Percentiles rank a stretch among this genome's conserved stretches.
Conservation (phyloP, 495 filamentous ascomycete species). For the Podospora pseudoanserina region DNA sequence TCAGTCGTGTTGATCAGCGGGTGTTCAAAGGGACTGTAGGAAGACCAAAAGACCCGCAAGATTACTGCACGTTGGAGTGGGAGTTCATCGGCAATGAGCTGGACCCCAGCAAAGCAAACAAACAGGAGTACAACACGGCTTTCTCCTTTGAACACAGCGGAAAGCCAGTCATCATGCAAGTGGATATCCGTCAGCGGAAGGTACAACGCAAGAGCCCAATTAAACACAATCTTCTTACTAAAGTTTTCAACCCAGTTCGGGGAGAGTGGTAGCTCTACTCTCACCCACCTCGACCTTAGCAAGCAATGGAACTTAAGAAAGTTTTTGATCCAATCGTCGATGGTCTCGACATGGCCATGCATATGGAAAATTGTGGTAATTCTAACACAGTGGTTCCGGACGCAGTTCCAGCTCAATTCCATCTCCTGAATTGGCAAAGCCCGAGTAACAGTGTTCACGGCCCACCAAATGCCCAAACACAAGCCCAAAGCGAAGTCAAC, state of each 20-base stretch:
- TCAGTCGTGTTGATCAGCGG: neutral
- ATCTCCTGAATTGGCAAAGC: neutral
- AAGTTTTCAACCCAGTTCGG: slow-evolving; percentile 4
- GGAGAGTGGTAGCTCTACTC: slow-evolving; percentile 1
- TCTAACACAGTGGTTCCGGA: neutral
- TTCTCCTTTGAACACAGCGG: slow-evolving; percentile 23
- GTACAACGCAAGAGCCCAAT: slow-evolving; percentile 14
- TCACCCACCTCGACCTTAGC: slow-evolving; percentile 6
- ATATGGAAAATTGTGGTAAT: slow-evolving; percentile 4
- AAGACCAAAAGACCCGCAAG: neutral
- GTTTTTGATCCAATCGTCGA: slow-evolving; percentile 5
- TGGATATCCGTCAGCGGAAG: slow-evolving; percentile 19
- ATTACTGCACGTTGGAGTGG: slow-evolving; percentile 15
- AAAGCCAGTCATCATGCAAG: slow-evolving; percentile 23
- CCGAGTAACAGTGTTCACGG: neutral
- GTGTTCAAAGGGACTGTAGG: neutral
- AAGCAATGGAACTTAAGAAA: neutral
- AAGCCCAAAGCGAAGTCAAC: neutral
- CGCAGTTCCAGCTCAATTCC: neutral
- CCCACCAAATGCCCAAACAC: neutral
- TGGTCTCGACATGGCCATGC: slow-evolving; percentile 7
- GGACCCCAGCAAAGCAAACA: slow-evolving; percentile 6
- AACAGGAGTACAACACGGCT: slow-evolving; percentile 20
- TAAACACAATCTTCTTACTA: neutral
- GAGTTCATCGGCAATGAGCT: slow-evolving; percentile 17